Conservation (phyloP, 371 early-diverging fungal species). For the Syncephalastrum racemosum region DNA sequence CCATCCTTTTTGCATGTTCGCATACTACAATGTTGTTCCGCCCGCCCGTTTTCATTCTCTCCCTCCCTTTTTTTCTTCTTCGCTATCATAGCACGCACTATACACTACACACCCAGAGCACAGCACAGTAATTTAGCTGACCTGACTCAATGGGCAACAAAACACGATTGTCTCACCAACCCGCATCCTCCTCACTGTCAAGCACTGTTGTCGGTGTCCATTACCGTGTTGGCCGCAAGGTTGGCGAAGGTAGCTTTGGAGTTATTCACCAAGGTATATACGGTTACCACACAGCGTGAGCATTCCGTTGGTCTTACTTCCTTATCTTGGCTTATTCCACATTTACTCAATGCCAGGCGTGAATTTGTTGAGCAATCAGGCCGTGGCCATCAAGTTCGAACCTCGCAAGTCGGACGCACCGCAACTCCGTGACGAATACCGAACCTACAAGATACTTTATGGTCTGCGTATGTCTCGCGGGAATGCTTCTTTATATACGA, state of each 20-base stretch:
- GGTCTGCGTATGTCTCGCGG: slow-evolving; percentile 55
- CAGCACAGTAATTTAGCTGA: too few species aligned
- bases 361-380: slow-evolving; percentile 77
- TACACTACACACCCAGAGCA: too few species aligned
- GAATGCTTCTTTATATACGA: slow-evolving; percentile 14
- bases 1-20: too few species aligned
- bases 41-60: not conserved
- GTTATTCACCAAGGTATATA: slow-evolving; percentile 91
- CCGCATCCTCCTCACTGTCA: slow-evolving; percentile 8
- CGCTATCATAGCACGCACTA: not conserved
- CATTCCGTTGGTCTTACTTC: not conserved
- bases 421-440: slow-evolving; percentile 89
- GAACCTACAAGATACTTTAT: slow-evolving; percentile 84
- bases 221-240: slow-evolving; percentile 90
- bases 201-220: slow-evolving; percentile 86
- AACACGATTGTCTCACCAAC: too few species aligned
- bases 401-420: slow-evolving; percentile 91
- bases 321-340: not conserved
- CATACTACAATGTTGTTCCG: too few species aligned
- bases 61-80: not conserved
- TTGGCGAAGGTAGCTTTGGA: slow-evolving; percentile 97
- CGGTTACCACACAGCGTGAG: not conserved
- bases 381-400: slow-evolving; percentile 93
- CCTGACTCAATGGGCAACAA: too few species aligned
- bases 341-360: slow-evolving; percentile 34